Base-by-base conservation (phyloP, 495 filamentous ascomycete genomes). In the Oidiodendron maius region DNA sequence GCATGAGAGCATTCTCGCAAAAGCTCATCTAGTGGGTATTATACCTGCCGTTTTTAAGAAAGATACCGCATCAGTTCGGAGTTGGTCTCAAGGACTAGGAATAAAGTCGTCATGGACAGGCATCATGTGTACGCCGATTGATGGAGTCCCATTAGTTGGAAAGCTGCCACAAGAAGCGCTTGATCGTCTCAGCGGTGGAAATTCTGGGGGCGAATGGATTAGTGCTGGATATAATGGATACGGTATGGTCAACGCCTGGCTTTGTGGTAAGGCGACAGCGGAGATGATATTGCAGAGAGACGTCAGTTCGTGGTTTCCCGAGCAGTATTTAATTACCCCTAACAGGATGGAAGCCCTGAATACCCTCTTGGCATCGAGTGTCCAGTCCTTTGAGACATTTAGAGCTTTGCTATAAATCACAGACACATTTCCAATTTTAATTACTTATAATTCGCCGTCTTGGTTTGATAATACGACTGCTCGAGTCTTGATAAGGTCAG, bases 241-340 rank as follows among this genome's bases (percentile, higher is more conserved):
- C 21, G 74, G 75, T 20, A 72, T 77, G 67, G 67, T 61, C 13
- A 67, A 66, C 57, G 63, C 68, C 13, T 76, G 72, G 72, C 51
- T 67, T 5, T 64, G 57, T 38, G 72, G 71, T 1, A 60, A 56
- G 9, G 72, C 61, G n/a, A 16, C 72, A 2, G 72, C 60, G 5
- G 46, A 55, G 20, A 70, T 71, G 67, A 46, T 52, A 25, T 17
- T 48, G 26, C 64, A 50, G 4, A 56, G 64, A 17, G 67, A 68
- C 34, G 52, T 41, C 1, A 48, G 56, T 5, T 40, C 50, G 1
- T 51, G 56, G 21, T 44, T 65, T 43, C 78, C 77, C 9, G 54
- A 60, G 9, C 64, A 71, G 57, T 71, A 76, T 62, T 53, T 66
- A 17, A 54, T 76, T 11, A 72, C 60, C 2, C 68, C 71, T 48